phyloP scores from a whole-genome alignment of 331 rosid species.

The Quercus phellos region DNA sequence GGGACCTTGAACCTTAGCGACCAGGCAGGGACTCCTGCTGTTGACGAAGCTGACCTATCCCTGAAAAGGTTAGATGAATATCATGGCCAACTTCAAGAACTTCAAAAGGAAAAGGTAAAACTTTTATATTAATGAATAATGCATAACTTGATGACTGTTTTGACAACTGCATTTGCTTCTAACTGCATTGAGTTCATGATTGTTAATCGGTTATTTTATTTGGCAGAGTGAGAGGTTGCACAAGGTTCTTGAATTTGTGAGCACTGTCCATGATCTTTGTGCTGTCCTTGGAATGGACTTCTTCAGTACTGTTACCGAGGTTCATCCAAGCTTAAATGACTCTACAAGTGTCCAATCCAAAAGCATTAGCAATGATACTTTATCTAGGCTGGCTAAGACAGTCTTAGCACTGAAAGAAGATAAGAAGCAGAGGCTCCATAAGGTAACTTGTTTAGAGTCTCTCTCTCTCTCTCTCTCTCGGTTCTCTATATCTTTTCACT shows the following conservation, averaged over 20 bases:
- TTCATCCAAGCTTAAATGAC: constrained; percentile 89
- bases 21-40: constrained; percentile 35
- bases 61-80: constrained; percentile 75
- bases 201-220: constrained; percentile 26
- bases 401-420: constrained; percentile 75
- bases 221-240: constrained; percentile 87
- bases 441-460: constrained; percentile 37
- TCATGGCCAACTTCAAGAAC: constrained; percentile 80
- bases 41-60: constrained; percentile 78
- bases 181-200: constrained; percentile 10
- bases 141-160: constrained; percentile 6
- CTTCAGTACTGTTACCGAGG: constrained; percentile 80
- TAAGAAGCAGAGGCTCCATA: constrained; percentile 84
- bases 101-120: constrained; percentile 85
- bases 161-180: not conserved
- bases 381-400: constrained; percentile 79
- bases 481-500: not conserved
- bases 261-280: constrained; percentile 90
- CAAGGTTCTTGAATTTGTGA: constrained; percentile 90
- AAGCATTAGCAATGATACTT: constrained; percentile 84
- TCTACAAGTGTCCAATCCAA: constrained; percentile 78
- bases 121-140: constrained; percentile 1
- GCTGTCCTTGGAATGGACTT: constrained; percentile 94
- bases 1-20: constrained; percentile 55
- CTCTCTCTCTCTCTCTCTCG: not conserved